Evolutionary conservation across 2,329 filamentous ascomycete species (phyloP), one percentile per base, ranked within the genome.

Genomic region (Colletotrichum simmondsii): DNA sequence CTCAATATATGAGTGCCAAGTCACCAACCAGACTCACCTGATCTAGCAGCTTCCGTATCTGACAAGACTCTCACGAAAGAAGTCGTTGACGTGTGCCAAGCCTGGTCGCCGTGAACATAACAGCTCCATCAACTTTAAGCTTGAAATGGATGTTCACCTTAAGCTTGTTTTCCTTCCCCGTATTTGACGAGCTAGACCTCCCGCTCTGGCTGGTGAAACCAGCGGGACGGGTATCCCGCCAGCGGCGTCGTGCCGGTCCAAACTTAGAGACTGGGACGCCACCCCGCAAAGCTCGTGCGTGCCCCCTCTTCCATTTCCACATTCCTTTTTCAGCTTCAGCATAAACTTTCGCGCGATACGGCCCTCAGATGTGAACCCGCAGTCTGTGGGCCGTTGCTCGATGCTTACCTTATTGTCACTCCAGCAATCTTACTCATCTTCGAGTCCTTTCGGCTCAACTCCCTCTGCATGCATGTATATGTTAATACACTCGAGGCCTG

Each of bases 21-120:
- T 49, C 42, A 49, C 19, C 35, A 24, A 22, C 26, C 7, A 11
- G 24, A 22, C 16, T 16, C 42, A 10, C 14, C 11, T 32, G 30
- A 37, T 24, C 57, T 7, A 32, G 22, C 30, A 11, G 19, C 56
- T 56, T 56, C 6, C 32, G 8, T 24, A 8, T 19, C 42, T 49
- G 42, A 4, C 30, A 28, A 32, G 16, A 37, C 8, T 49, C 59
- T 22, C n/a, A 42, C 19, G 10, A 14, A 12, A 8, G 10, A n/a
- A 53, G 22, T 64, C 22, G 8, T 56, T 56, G 49, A 64, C 61
- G 61, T 64, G 26, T 22, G 49, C 61, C 49, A 64, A 64, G 61
- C 42, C 8, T 26, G 22, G 42, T 54, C 5, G 10, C 32, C 14
- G 11, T 22, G 10, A 26, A 28, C 52, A n/a, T 22, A 24, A 64